These are phyloP conservation scores for Phylloporus sp. DNA, from an alignment of 768 basidiomycete species.

Conservation along the genomic window DNA sequence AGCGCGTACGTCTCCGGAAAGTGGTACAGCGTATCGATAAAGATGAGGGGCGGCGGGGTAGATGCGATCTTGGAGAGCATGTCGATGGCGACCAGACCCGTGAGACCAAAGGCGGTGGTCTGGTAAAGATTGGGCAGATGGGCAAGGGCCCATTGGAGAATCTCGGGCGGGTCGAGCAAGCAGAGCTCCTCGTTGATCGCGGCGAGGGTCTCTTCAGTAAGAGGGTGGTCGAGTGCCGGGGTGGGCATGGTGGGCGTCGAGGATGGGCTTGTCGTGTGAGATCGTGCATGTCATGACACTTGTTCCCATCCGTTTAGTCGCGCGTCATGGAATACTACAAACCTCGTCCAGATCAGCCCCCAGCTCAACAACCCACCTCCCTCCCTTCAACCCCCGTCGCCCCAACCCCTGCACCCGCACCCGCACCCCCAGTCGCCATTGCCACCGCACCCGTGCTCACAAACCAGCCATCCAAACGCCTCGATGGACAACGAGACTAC, in stretches of 20 bases:
- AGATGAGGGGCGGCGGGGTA: slow-evolving; percentile 75
- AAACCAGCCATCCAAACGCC: slow-evolving; percentile 13
- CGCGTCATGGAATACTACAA: slow-evolving; percentile 26
- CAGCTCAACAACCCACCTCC: slow-evolving; percentile 14
- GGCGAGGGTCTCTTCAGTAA: slow-evolving; percentile 53
- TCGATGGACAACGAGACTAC: slow-evolving; percentile 53
- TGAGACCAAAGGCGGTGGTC: slow-evolving; percentile 95
- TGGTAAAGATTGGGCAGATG: slow-evolving; percentile 80
- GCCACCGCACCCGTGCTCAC: slow-evolving; percentile 5
- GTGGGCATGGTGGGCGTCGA: slow-evolving; percentile 9
- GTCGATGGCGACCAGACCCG: slow-evolving; percentile 88
- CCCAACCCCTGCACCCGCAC: not conserved
- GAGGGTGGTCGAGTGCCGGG: slow-evolving; percentile 50
- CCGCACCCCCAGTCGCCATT: slow-evolving; percentile 4
- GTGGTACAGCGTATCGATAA: slow-evolving; percentile 95
- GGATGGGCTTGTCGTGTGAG: too few relatives aligned
- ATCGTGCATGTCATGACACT: too few relatives aligned
- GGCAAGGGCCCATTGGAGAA: slow-evolving; percentile 79
- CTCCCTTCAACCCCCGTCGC: slow-evolving; percentile 22
- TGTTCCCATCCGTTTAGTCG: too few relatives aligned
- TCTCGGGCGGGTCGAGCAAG: slow-evolving; percentile 71
- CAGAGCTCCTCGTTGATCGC: slow-evolving; percentile 72
- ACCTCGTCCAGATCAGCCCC: slow-evolving; percentile 20
- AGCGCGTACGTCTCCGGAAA: slow-evolving; percentile 91
- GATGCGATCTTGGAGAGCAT: slow-evolving; percentile 84